Conservation (phyloP, 176 grass and related monocot species). For the Sorghum bicolor region Sorghum_bicolor_NCBIv3 NC_012873.2:43830001-43830500, state of each 20-base stretch:
- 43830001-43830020: not conserved
- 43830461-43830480: not conserved
- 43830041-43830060: not conserved
- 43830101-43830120: conserved; percentile 38
- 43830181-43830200: conserved; percentile 88
- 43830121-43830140: conserved; percentile 89
- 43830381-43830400: conserved; percentile 82
- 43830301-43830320: conserved; percentile 93
- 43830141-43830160: conserved; percentile 80
- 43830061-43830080: not conserved
- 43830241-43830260: conserved; percentile 98
- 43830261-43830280: conserved; percentile 84
- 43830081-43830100: not conserved
- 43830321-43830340: conserved; percentile 85
- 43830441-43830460: conserved; percentile 45
- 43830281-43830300: conserved; percentile 80
- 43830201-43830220: conserved; percentile 92
- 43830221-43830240: conserved; percentile 90
- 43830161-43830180: conserved; percentile 96
- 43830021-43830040: not conserved
- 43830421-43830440: conserved; percentile 83
- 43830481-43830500: conserved; percentile 20
- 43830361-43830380: conserved; percentile 86
- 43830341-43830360: conserved; percentile 88
- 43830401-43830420: conserved; percentile 79